Evolutionary conservation across 108 stramenopile genomes (phyloP), one percentile per base, ranked within the genome.

Genomic region (Conticribra weissflogii): DNA sequence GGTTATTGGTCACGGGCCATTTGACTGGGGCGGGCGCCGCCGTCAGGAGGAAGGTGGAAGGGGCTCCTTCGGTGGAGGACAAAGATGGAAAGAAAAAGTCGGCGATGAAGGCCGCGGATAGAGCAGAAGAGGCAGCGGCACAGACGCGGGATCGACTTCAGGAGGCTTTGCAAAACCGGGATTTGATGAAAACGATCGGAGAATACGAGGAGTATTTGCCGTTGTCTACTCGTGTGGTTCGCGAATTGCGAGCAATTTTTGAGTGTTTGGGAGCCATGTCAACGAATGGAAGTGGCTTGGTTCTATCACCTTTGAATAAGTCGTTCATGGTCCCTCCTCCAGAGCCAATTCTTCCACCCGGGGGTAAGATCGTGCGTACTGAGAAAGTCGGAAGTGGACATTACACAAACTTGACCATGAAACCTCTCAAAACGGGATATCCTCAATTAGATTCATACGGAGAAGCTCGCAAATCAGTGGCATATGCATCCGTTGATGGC

Each of bases 121-220:
- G 71, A 34, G 62, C 85, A 18, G 83, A 72, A 23, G 92, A 93
- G 78, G 86, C 89, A 12, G 89, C 92, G 1, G 58, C 54, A 14
- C 57, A 84, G 79, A 84, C 93, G 34, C 81, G 93, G 1, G 86
- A 84, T 28, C 76, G 93, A 22, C 66, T 94, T 22, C 72, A 85
- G 34, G 83, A 83, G 23, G 93, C 93, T 4, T 66, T 94, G 48
- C 83, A 88, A 60, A 91, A 94, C 81, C 79, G 93, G 9, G 93
- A 94, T 68, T 73, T 94, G 62, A 83, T 94, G 62, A 88, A 90
- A 63, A 82, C 82, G 29, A 85, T 91, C 78, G 90, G 93, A 25
- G 93, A 94, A 60, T 94, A 83, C 63, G 90, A 94, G 71, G 93
- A 94, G 65, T 79, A 87, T 65, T 86, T 91, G 57, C 93, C 93